Percentiles rank a stretch among this genome's conserved stretches.
phyloP scores from a whole-genome alignment of 768 basidiomycete species.

The Collybia sp. region DNA sequence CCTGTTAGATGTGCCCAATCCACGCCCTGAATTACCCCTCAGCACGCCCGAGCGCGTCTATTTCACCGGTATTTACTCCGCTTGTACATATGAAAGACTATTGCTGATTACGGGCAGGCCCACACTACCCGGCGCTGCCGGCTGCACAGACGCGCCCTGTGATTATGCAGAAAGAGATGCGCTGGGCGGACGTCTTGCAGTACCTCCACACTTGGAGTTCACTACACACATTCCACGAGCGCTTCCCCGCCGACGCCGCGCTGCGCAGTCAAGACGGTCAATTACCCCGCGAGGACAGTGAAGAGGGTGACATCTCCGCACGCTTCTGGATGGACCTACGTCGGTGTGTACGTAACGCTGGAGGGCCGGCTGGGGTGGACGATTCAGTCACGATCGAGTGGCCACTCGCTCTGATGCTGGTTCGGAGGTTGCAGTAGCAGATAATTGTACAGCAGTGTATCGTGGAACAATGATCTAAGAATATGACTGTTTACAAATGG shows the following conservation, averaged over 20 bases:
- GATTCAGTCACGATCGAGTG: slow-evolving; percentile 43
- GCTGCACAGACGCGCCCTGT: slow-evolving; percentile 32
- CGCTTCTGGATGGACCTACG: slow-evolving; percentile 57
- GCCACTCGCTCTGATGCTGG: slow-evolving; percentile 43
- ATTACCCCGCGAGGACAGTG: slow-evolving; percentile 26
- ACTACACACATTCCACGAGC: slow-evolving; percentile 61
- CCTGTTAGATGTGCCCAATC: slow-evolving; percentile 64
- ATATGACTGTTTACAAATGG: too few relatives aligned
- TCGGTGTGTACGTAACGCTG: slow-evolving; percentile 27
- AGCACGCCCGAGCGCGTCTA: slow-evolving; percentile 46
- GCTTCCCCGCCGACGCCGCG: slow-evolving; percentile 47
- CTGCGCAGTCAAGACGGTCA: slow-evolving; percentile 24
- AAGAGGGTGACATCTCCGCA: slow-evolving; percentile 53
- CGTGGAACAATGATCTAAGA: too few relatives aligned
- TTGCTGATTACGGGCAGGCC: slow-evolving; percentile 3
- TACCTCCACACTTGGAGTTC: slow-evolving; percentile 74
- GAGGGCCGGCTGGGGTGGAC: slow-evolving; percentile 26
- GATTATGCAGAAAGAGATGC: slow-evolving; percentile 54
- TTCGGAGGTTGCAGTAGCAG: slow-evolving; percentile 9
- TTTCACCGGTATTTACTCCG: slow-evolving; percentile 42
- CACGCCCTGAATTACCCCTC: slow-evolving; percentile 29
- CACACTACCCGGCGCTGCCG: slow-evolving; percentile 9
- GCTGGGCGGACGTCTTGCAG: slow-evolving; percentile 60
- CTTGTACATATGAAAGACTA: too few relatives aligned
- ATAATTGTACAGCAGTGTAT: too few relatives aligned